A percentile compares a stretch with the other conserved stretches of the same genome.
phyloP scores from a whole-genome alignment of 2,329 filamentous ascomycete genomes.

The Ophiostoma tasmaniense region DNA sequence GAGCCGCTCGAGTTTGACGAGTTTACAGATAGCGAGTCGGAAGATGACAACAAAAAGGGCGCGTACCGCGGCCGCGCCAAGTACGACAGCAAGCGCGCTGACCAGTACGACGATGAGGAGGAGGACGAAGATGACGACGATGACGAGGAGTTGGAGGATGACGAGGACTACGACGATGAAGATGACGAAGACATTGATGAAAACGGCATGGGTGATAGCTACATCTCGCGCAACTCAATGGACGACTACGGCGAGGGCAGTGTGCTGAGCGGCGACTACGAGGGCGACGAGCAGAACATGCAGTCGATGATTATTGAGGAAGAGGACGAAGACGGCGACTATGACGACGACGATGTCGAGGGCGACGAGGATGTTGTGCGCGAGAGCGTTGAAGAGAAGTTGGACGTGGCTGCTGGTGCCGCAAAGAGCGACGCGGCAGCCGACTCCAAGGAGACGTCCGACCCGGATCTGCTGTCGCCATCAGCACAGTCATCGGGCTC shows the following conservation, averaged over 20 bases:
- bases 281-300: conserved; percentile 36
- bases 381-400: not conserved
- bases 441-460: not conserved
- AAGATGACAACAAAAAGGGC: conserved; percentile 32
- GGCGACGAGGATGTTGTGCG: conserved; percentile 17
- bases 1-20: conserved; percentile 75
- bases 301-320: conserved; percentile 34
- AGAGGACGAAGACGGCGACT: conserved; percentile 28
- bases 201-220: conserved; percentile 39
- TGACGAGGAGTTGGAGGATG: conserved; percentile 36
- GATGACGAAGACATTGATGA: conserved; percentile 36
- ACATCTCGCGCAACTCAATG: conserved; percentile 32
- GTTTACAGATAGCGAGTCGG: conserved; percentile 75
- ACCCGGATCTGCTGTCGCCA: not conserved
- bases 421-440: not conserved
- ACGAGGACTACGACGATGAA: conserved; percentile 32
- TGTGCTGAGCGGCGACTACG: conserved; percentile 35
- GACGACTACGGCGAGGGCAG: conserved; percentile 36
- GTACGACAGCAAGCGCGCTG: conserved; percentile 3
- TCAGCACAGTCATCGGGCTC: conserved; percentile 9
- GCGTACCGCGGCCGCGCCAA: conserved; percentile 4
- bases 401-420: not conserved
- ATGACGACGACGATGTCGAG: conserved; percentile 35
- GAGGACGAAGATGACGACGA: conserved; percentile 32
- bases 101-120: conserved; percentile 22